Evolutionary conservation across 148 eudicot species (phyloP), one percentile per base, ranked within the genome.

Genomic region (Fagopyrum homotropicum): DNA sequence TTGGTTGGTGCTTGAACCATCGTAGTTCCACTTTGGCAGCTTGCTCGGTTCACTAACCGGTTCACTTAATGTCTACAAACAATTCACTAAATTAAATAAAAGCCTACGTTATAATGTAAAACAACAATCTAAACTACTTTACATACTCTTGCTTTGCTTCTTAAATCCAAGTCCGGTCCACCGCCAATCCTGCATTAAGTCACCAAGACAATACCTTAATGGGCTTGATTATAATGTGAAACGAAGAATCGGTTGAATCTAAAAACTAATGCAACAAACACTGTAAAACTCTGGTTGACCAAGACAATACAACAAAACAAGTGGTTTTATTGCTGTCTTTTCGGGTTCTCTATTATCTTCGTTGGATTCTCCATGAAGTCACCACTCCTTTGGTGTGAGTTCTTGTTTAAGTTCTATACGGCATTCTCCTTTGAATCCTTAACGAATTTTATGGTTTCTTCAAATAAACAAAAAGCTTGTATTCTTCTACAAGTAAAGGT

Each of bases 61-160:
- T 26, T 78, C 85, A 2, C 66, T 4, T 29, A 86, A 70, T 9
- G 89, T 86, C 89, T 86, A 63, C 0, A 26, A 0, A 7, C 35
- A 35, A 35, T 35, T 35, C 40, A 35, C 2, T 35, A 35, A 35
- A 22, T 22, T 22, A 22, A 35, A 35, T 2, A 35, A 35, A 35
- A 35, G 40, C 2, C 2, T 35, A 1, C 3, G 3, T 35, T 3
- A 4, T 35, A 63, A 63, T 45, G 40, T 6, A 45, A 40, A 17
- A 26, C 43, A 26, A 61, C 22, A 22, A 35, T 35, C 0, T 35
- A 6, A 5, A 4, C 15, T 66, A 7, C 12, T 45, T 19, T 17
- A 44, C 1, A 45, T 89, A 93, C 98, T 89, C 89, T 93, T 51
- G 93, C 95, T 87, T 93, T 93, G 89, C 98, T 91, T 79, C 98